Percentiles rank a stretch among this genome's conserved stretches.
Conservation (phyloP, 2,329 filamentous ascomycete species). For the Pseudocercospora cruenta region DNA sequence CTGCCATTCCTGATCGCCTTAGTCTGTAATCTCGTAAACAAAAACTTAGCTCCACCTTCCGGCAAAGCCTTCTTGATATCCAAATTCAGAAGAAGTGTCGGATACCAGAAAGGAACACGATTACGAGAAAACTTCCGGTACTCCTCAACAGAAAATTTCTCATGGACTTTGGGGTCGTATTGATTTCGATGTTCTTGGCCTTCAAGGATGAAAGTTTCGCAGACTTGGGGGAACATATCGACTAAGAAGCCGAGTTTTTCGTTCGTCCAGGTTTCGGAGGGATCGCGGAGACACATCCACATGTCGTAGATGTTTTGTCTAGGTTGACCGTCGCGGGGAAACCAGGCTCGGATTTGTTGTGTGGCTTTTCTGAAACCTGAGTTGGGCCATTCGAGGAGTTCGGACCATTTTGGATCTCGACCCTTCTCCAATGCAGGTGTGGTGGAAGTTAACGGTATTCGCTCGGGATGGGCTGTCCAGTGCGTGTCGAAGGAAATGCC, state of each 20-base stretch:
- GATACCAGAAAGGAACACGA: constrained; percentile 66
- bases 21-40: constrained; percentile 66
- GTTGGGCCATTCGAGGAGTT: constrained; percentile 49
- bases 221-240: constrained; percentile 70
- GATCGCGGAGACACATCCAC: constrained; percentile 67
- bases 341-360: constrained; percentile 56
- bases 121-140: constrained; percentile 35
- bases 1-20: constrained; percentile 72
- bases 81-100: constrained; percentile 73
- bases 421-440: constrained; percentile 47
- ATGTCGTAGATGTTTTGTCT: constrained; percentile 58
- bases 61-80: constrained; percentile 77
- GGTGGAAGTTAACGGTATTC: constrained; percentile 40
- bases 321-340: constrained; percentile 53
- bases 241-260: constrained; percentile 66
- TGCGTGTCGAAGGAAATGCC: constrained; percentile 61
- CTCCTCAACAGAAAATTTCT: constrained; percentile 23
- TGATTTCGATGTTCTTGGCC: constrained; percentile 35
- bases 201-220: constrained; percentile 52
- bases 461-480: constrained; percentile 55
- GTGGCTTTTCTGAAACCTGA: constrained; percentile 54
- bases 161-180: constrained; percentile 35
- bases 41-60: constrained; percentile 69
- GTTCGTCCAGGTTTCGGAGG: constrained; percentile 66
- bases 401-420: constrained; percentile 54